Evolutionary conservation across 2,329 filamentous ascomycete genomes (phyloP), one percentile per base, ranked within the genome.

Genomic region (Diaporthe helianthi): DNA sequence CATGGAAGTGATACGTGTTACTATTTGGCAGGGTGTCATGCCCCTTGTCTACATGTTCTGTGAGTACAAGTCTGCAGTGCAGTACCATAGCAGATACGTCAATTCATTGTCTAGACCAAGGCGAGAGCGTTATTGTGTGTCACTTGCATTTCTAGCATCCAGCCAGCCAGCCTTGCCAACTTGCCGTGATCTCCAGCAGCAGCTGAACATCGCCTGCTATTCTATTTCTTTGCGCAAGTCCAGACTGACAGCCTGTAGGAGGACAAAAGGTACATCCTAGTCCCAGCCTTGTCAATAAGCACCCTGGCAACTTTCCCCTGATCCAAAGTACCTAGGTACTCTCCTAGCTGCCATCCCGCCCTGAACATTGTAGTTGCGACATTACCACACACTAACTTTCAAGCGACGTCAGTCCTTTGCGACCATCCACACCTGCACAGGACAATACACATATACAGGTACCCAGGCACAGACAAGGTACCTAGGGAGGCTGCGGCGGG

Each of bases 401-500:
- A 33, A 36, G 29, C 58, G 41, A 61, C 58, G 26, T 33, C 58
- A 61, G 58, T 26, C 26, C 41, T n/a, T 19, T n/a, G 17, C 12
- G 31, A 4, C 26, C 17, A 29, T 41, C 26, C 5, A 8, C 38
- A n/a, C 41, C 38, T n/a, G 24, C 36, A 44, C 54, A 24, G 38
- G 36, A 29, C n/a, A 60, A 13, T 26, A 61, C 55, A 46, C 22
- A 47, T 10, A 55, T 26, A 33, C 41, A 47, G 44, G 41, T 46
- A 22, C 58, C 41, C 41, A 47, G 58, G 58, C 58, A 47, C 55
- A 46, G 38, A 41, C 41, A 33, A 46, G 55, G 38, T 55, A 36
- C 64, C 64, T 38, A 67, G 64, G 64, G 64, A 67, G 64, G 64
- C 52, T 67, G 64, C 68, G 65, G 68, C 68, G 65, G 65, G 58